Conservation (phyloP, 2,329 filamentous ascomycete species). For the Ampelomyces quisqualis region DNA sequence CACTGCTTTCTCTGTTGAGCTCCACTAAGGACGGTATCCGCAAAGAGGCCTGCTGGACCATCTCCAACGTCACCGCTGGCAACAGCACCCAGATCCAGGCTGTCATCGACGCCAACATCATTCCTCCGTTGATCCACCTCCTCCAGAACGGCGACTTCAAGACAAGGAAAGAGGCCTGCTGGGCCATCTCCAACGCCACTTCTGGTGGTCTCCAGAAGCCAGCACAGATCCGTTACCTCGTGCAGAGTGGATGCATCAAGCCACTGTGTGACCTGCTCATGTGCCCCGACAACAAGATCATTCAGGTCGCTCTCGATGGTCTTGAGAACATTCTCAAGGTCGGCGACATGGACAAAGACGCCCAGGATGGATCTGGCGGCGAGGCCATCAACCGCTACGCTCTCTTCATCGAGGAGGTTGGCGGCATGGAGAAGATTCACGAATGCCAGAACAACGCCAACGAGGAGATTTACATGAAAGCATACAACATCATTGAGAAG, state of each 20-base stretch:
- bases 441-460: conserved; percentile 99
- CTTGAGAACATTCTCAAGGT: conserved; percentile 99
- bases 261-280: conserved; percentile 91
- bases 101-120: conserved; percentile 95
- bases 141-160: conserved; percentile 97
- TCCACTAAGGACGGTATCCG: conserved; percentile 98
- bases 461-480: conserved; percentile 99
- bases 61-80: conserved; percentile 97
- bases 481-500: conserved; percentile 99
- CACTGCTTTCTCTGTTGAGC: conserved; percentile 88
- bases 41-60: conserved; percentile 99
- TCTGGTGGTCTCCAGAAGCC: conserved; percentile 98
- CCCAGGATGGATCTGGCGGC: conserved; percentile 60
- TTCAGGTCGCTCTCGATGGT: conserved; percentile 95
- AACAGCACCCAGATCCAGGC: conserved; percentile 98
- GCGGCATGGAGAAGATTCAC: conserved; percentile 99
- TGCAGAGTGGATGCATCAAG: conserved; percentile 92
- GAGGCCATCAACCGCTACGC: conserved; percentile 93
- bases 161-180: conserved; percentile 98
- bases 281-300: conserved; percentile 99
- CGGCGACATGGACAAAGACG: conserved; percentile 96
- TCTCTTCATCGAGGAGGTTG: conserved; percentile 96
- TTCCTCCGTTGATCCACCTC: conserved; percentile 92
- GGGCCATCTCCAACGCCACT: conserved; percentile 98
- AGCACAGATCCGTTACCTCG: conserved; percentile 95